phyloP scores from a whole-genome alignment of 2,329 filamentous ascomycete species.

The Microcera coccophila region DNA sequence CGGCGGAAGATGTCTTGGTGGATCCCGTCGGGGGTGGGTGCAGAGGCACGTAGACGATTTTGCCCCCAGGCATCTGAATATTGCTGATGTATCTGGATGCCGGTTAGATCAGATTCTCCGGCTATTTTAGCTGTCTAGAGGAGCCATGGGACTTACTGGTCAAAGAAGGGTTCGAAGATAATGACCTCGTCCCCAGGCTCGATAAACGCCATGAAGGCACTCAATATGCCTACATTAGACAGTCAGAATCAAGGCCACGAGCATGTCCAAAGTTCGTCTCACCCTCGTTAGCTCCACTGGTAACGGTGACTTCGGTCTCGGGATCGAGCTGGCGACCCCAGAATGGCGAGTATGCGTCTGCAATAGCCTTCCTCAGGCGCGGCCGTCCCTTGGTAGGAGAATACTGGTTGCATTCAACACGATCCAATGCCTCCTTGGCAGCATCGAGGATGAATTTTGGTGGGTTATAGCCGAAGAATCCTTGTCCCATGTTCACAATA shows the following conservation, averaged over 20 bases:
- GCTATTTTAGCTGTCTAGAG: not conserved
- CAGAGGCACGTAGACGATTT: constrained; percentile 91
- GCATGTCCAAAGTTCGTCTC: not conserved
- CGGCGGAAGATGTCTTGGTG: constrained; percentile 74
- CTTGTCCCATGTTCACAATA: constrained; percentile 63
- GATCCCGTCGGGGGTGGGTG: constrained; percentile 81
- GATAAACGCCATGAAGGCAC: constrained; percentile 96
- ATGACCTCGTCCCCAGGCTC: constrained; percentile 95
- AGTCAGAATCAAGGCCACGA: too few relatives aligned
- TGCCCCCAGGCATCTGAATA: constrained; percentile 96
- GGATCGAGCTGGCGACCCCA: constrained; percentile 81
- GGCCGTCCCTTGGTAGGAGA: constrained; percentile 92
- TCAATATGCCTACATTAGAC: constrained; percentile 64
- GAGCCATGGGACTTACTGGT: constrained; percentile 59
- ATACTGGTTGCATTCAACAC: constrained; percentile 98
- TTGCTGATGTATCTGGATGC: constrained; percentile 70
- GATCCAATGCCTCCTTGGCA: constrained; percentile 82
- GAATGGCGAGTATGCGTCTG: constrained; percentile 84
- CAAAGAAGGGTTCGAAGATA: constrained; percentile 97
- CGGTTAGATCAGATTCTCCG: constrained; percentile 8
- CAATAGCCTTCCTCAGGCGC: constrained; percentile 85
- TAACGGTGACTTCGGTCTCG: constrained; percentile 90
- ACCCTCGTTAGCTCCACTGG: constrained; percentile 81
- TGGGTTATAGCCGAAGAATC: constrained; percentile 89
- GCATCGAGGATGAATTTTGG: constrained; percentile 87